phyloP scores from a whole-genome alignment of 208 protist species.

The Porcisia hertigi region DNA sequence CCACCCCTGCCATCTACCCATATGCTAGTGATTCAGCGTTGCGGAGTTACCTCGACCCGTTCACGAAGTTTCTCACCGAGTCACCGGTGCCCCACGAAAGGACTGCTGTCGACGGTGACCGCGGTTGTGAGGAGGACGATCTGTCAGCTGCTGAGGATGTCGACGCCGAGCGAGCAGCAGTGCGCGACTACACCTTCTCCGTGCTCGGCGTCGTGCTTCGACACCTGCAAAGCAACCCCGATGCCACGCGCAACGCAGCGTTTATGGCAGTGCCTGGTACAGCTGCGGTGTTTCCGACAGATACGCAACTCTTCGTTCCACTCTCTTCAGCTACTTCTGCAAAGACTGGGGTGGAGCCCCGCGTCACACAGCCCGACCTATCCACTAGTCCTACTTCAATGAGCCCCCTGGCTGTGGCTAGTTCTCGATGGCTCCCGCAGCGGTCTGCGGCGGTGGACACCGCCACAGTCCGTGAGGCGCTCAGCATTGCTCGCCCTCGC shows the following conservation, averaged over 20 bases:
- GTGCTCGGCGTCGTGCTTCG: slow-evolving; percentile 68
- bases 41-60: slow-evolving; percentile 47
- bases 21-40: slow-evolving; percentile 70
- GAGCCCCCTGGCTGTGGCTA: background rate
- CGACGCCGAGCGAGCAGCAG: slow-evolving; percentile 28
- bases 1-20: slow-evolving; percentile 73
- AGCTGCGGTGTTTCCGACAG: slow-evolving; percentile 50
- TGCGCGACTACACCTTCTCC: slow-evolving; percentile 34
- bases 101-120: background rate
- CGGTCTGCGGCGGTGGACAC: slow-evolving; percentile 42
- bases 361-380: slow-evolving; percentile 4
- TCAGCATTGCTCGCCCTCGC: slow-evolving; percentile 53
- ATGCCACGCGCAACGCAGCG: slow-evolving; percentile 68
- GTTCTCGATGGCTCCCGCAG: slow-evolving; percentile 22
- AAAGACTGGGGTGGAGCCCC: background rate
- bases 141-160: slow-evolving; percentile 8
- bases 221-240: slow-evolving; percentile 80
- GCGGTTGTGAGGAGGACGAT: background rate
- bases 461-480: slow-evolving; percentile 47
- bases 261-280: slow-evolving; percentile 57
- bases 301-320: slow-evolving; percentile 34
- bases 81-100: background rate
- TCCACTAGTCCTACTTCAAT: background rate
- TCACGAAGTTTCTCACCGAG: slow-evolving; percentile 56
- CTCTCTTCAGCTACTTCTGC: background rate